Evolutionary conservation across 1,284 basidiomycete genomes (phyloP), one percentile per base, ranked within the genome.

Genomic region (Moesziomyces sp.): DNA sequence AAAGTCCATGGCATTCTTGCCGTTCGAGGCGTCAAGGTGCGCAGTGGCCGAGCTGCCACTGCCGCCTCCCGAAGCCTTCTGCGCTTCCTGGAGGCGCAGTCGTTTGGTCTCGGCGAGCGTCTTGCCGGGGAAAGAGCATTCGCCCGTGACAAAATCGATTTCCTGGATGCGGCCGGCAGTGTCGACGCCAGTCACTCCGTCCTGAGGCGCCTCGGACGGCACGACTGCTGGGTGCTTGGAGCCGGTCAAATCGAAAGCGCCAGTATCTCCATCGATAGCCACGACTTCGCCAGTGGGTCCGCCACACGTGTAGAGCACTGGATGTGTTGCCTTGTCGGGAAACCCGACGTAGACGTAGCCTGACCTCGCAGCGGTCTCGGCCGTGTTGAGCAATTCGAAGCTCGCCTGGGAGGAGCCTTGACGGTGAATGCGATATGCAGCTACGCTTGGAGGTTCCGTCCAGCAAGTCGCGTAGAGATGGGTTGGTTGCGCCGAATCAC

Each of bases 201-300:
- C 60, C 1, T 52, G 21, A 16, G 55, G 53, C 18, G 56, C 30
- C 18, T 48, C 44, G 4, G 64, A 50, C 1, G 52, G 51, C 21
- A 59, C 50, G 50, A 50, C 57, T 1, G 44, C 49, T 5, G 52
- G 14, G 16, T 74, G 71, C 33, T 63, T 59, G 16, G 47, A 16
- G 0, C 71, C 71, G 14, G 43, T 33, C 40, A 70, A 28, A 30
- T 74, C 62, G 30, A 85, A 81, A 0, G 59, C 78, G 8, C 85
- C 85, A 0, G 78, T 78, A 14, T 65, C 52, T 0, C 48, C 46
- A 54, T 85, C 79, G 23, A 86, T 51, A 0, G 70, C 68, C 43
- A 85, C 78, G 0, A 84, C 83, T 60, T 86, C 85, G 16, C 85
- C 85, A 16, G 84, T 82, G 1, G 85, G 83, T 23, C 85, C 85